Percentiles rank a stretch among this genome's conserved stretches.
phyloP scores from a whole-genome alignment of 2,329 filamentous ascomycete species.

The Nakataea oryzae region DNA sequence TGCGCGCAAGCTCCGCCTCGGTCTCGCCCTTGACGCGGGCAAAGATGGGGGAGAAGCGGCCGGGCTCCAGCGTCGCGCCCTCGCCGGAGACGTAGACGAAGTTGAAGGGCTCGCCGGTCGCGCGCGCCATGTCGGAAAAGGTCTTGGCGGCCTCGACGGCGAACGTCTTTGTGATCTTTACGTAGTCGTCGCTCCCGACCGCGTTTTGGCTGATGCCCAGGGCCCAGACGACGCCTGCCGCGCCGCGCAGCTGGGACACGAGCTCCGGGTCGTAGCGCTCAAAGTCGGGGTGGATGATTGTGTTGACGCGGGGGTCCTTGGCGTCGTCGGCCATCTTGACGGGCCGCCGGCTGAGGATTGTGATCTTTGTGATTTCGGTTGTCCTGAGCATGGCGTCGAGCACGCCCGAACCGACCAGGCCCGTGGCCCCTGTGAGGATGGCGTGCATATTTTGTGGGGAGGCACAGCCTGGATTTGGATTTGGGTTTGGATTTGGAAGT shows the following conservation, averaged over 20 bases:
- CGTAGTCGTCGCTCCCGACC: slow-evolving; percentile 51
- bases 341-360: slow-evolving; percentile 55
- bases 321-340: slow-evolving; percentile 49
- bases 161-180: slow-evolving; percentile 58
- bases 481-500: too few relatives aligned
- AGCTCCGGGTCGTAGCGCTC: slow-evolving; percentile 44
- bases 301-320: slow-evolving; percentile 48
- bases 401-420: slow-evolving; percentile 50
- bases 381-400: slow-evolving; percentile 52
- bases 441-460: slow-evolving; percentile 44
- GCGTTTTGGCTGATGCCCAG: slow-evolving; percentile 52
- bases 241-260: slow-evolving; percentile 49
- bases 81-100: slow-evolving; percentile 63
- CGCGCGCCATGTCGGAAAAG: slow-evolving; percentile 24
- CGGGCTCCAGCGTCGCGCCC: slow-evolving; percentile 48
- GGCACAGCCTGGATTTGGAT: too few relatives aligned
- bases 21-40: slow-evolving; percentile 57
- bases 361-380: slow-evolving; percentile 50
- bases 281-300: slow-evolving; percentile 62
- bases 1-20: slow-evolving; percentile 46
- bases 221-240: slow-evolving; percentile 64
- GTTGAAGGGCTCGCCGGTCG: slow-evolving; percentile 38
- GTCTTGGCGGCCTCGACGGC: slow-evolving; percentile 52
- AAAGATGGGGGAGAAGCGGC: slow-evolving; percentile 44
- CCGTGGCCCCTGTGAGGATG: slow-evolving; percentile 59